Conservation (phyloP, 1,284 basidiomycete genomes). For the Sporisorium sorghi region DNA sequence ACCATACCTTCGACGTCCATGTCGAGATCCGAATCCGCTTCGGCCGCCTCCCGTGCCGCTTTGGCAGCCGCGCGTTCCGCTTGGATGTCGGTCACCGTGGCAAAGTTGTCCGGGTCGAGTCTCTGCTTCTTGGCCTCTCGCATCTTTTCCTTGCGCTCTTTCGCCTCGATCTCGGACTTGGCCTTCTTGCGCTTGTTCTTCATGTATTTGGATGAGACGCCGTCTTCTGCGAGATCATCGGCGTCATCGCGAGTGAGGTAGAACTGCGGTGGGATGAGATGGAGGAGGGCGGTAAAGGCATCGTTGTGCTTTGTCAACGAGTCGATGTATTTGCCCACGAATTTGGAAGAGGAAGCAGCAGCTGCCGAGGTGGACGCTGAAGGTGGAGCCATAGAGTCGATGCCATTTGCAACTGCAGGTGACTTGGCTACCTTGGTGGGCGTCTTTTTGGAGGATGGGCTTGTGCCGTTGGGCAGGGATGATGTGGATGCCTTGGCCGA, state of each 20-base stretch:
- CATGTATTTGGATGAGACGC: constrained; percentile 56
- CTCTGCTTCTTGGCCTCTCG: constrained; percentile 58
- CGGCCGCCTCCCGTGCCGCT: constrained; percentile 35
- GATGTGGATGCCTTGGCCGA: constrained; percentile 24
- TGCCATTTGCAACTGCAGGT: constrained; percentile 2
- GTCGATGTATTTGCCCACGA: constrained; percentile 33
- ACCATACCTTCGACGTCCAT: constrained; percentile 52
- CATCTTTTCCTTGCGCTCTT: constrained; percentile 56
- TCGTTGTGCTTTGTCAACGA: constrained; percentile 55
- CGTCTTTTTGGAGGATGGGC: constrained; percentile 20
- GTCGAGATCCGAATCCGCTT: constrained; percentile 46
- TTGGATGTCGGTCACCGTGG: constrained; percentile 57
- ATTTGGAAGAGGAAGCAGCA: constrained; percentile 12
- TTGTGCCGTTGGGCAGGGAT: constrained; percentile 15
- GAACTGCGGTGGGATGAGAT: constrained; percentile 64
- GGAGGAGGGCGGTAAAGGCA: constrained; percentile 58
- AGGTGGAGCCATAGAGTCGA: constrained; percentile 10
- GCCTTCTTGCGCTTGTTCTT: constrained; percentile 67
- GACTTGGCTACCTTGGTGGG: constrained; percentile 21
- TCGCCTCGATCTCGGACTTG: constrained; percentile 60
- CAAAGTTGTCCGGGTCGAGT: constrained; percentile 65
- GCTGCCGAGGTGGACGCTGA: constrained; percentile 29
- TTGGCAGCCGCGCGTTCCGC: constrained; percentile 53
- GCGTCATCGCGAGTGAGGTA: constrained; percentile 57
- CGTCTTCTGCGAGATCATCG: constrained; percentile 47